Evolutionary conservation across 2,329 filamentous ascomycete genomes (phyloP), one percentile per base, ranked within the genome.

Genomic region (Penicillium sp.): DNA sequence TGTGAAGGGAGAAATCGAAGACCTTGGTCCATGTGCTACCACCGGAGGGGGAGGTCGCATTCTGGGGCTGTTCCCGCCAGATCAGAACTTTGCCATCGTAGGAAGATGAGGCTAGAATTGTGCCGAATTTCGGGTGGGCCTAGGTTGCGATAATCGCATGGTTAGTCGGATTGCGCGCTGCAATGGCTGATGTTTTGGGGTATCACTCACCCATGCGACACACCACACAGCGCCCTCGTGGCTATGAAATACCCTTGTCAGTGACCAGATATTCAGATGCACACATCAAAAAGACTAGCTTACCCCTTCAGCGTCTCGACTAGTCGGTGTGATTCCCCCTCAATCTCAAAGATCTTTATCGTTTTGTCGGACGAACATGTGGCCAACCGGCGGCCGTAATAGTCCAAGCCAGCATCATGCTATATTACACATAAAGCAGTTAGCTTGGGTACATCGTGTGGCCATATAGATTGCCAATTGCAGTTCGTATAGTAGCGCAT

Each of bases 51-150:
- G 71, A 70, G 54, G 75, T 67, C 56, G 74, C 63, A 67, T 70
- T 73, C 53, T 72, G 68, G 51, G 73, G 68, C 75, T 93, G 89
- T 78, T 99, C 94, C 75, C 93, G 91, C 92, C 93, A 99, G 82
- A 99, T 96, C 76, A 97, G 87, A 65, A 99, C 93, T 78, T 96
- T 96, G 77, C 93, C 94, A 77, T 99, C 94, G 80, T 97, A 99
- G 65, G 90, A 91, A 51, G 92, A 91, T 62, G 91, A 96, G 56
- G 94, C 94, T 60, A 99, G 88, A 73, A 99, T 97, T 75, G 93
- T 97, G 80, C 94, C 94, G 77, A 95, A 97, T 76, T 99, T 97
- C 62, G 94, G 94, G 73, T 99, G 94, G 49, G 93, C 93, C 81
- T 83, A 63, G 37, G 25, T 52, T 29, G 41, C 45, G 29, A 33